These are phyloP conservation scores for Colletotrichum sublineola DNA, from an alignment of 2,329 filamentous ascomycete genomes.

Conservation along the genomic window DNA sequence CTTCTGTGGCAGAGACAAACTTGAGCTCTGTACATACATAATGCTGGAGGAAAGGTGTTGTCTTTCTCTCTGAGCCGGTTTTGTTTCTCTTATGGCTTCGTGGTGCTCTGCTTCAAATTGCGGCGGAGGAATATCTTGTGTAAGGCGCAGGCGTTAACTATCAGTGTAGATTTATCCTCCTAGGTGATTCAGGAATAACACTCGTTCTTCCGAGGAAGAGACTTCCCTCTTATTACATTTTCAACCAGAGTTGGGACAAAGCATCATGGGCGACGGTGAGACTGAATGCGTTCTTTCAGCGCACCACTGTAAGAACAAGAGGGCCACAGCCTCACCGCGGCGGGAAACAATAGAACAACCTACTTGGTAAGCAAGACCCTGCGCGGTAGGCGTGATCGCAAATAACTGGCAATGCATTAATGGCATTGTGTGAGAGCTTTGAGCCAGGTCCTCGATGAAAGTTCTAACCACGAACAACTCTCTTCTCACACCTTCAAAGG, in stretches of 20 bases:
- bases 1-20: neutral
- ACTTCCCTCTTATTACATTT: neutral
- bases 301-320: neutral
- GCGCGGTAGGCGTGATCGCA: no score
- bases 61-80: neutral
- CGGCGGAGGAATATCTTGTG: neutral
- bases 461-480: no score
- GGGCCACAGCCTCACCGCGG: neutral
- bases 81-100: neutral
- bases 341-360: neutral
- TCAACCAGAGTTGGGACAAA: neutral
- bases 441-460: neutral
- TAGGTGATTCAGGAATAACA: neutral
- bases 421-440: neutral
- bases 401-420: neutral
- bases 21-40: neutral
- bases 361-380: no score
- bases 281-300: accelerated
- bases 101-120: neutral
- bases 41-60: neutral
- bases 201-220: neutral
- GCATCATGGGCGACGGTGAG: neutral
- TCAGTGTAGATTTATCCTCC: no score
- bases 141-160: no score
- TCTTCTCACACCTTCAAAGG: neutral